Evolutionary conservation across 345 rosid genomes (phyloP).

Genomic region (Citrus australasica): DNA sequence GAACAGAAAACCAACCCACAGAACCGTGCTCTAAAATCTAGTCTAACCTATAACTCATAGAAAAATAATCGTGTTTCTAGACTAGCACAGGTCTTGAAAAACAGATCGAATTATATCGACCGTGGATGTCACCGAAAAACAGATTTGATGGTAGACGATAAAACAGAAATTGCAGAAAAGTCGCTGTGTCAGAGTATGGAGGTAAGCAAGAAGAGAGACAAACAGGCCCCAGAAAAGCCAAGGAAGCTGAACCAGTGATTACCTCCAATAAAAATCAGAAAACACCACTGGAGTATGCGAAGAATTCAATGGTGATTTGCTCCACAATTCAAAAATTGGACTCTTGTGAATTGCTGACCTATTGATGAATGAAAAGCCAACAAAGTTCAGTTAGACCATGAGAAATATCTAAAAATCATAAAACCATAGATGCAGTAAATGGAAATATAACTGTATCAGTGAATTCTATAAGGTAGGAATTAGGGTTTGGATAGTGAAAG

Average conservation of each 20-base stretch:
- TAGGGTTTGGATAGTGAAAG: slow-evolving; percentile 43
- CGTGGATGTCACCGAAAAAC: slow-evolving; percentile 18
- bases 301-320: slow-evolving; percentile 48
- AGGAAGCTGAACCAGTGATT: slow-evolving; percentile 32
- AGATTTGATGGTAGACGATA: slow-evolving; percentile 15
- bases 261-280: slow-evolving; percentile 36
- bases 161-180: slow-evolving; percentile 14
- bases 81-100: slow-evolving; percentile 11
- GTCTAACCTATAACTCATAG: slow-evolving; percentile 20
- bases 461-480: slow-evolving; percentile 29
- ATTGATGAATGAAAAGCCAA: slow-evolving; percentile 33
- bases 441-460: slow-evolving; percentile 25
- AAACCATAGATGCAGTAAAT: slow-evolving; percentile 37
- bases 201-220: slow-evolving; percentile 22
- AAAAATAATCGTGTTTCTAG: slow-evolving; percentile 16
- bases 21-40: slow-evolving; percentile 14
- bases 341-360: slow-evolving; percentile 51
- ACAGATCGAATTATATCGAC: slow-evolving; percentile 27
- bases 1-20: slow-evolving; percentile 19
- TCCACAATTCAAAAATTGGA: slow-evolving; percentile 41
- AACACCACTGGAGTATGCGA: slow-evolving; percentile 30
- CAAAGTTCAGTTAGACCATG: slow-evolving; percentile 41
- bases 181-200: slow-evolving; percentile 20
- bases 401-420: slow-evolving; percentile 48
- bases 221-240: slow-evolving; percentile 29